Evolutionary conservation across 1,284 basidiomycete species (phyloP).

Genomic region (Coniferiporia weirii): DNA sequence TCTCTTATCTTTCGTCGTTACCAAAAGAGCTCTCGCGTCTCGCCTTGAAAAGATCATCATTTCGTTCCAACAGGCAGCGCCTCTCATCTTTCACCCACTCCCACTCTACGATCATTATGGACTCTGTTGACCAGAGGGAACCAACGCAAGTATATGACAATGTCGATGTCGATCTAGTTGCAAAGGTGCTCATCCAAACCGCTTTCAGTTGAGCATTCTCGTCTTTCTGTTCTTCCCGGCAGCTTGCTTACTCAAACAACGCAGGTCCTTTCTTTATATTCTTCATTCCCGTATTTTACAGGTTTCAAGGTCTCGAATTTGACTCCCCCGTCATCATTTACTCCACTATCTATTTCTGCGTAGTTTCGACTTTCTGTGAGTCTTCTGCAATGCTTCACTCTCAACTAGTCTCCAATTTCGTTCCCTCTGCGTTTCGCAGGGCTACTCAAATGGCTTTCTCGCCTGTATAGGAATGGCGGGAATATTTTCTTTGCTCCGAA

Average conservation of each 20-base stretch:
- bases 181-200: conserved; percentile 73
- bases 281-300: conserved; percentile 70
- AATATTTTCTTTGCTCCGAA: conserved; percentile 54
- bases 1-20: neutral
- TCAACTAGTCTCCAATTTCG: neutral
- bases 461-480: conserved; percentile 68
- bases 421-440: conserved; percentile 37
- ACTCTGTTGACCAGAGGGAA: conserved; percentile 10
- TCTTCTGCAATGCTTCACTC: conserved; percentile 18
- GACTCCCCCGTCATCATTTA: conserved; percentile 47
- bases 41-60: neutral
- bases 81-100: neutral
- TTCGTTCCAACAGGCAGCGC: conserved; percentile 5
- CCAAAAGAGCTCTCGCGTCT: too few species aligned
- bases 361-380: conserved; percentile 64
- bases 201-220: conserved; percentile 56
- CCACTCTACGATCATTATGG: conserved; percentile 1
- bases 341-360: conserved; percentile 48
- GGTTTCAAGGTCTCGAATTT: conserved; percentile 58
- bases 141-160: conserved; percentile 22
- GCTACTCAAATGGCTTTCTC: conserved; percentile 63
- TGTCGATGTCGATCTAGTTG: conserved; percentile 61
- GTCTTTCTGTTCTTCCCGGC: neutral
- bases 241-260: conserved; percentile 13
- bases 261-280: conserved; percentile 77